Conservation (phyloP, 139 green algal species). For the Mesostigma viride region DNA sequence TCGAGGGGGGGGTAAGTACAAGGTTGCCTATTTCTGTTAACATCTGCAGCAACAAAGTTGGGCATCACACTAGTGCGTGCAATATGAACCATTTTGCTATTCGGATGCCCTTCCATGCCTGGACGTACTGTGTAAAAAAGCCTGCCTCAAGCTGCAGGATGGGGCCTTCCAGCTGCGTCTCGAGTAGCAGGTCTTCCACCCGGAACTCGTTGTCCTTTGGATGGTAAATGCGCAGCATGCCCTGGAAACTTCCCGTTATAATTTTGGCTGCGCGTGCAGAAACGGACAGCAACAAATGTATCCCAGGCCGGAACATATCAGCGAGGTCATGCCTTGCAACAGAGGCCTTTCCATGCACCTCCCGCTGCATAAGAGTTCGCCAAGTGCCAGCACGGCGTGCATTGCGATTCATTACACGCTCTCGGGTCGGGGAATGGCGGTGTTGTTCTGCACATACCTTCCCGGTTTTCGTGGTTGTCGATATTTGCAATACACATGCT, state of each 20-base stretch:
- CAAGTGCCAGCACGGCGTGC: neutral
- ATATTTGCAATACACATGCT: constrained; percentile 24
- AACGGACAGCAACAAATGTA: neutral
- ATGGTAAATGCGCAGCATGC: constrained; percentile 46
- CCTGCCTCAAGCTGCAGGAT: constrained; percentile 15
- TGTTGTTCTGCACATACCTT: neutral
- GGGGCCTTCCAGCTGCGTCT: constrained; percentile 9
- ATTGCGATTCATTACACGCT: neutral
- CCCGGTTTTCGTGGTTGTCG: constrained; percentile 15
- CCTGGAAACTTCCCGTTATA: constrained; percentile 45
- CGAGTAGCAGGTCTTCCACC: constrained; percentile 38
- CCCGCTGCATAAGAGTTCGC: neutral
- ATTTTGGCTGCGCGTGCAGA: constrained; percentile 38
- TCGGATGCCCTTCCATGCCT: too few relatives aligned
- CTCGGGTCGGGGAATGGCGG: too few relatives aligned
- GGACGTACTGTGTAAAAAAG: too few relatives aligned
- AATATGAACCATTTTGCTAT: too few relatives aligned
- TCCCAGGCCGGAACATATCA: neutral
- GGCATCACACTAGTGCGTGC: too few relatives aligned
- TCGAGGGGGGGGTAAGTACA: too few relatives aligned
- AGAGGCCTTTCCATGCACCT: neutral
- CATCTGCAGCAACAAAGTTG: too few relatives aligned
- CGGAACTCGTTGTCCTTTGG: constrained; percentile 33
- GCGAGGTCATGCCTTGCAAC: too few relatives aligned
- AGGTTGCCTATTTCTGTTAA: too few relatives aligned